Evolutionary conservation across 192 early-diverging fungal species (phyloP).

Genomic region (Pecoramyces ruminantium): DNA sequence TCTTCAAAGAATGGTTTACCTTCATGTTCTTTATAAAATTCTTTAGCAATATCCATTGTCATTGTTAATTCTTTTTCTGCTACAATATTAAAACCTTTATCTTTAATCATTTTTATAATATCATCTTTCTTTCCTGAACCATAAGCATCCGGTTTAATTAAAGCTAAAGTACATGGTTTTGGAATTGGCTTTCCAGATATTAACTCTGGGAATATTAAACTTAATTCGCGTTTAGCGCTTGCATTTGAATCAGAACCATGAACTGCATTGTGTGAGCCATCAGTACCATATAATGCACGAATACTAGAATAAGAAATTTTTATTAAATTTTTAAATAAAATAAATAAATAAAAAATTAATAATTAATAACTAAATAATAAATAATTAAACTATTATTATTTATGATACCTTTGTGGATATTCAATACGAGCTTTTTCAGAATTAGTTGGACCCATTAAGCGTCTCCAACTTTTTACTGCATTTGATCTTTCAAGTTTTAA

Average conservation of each 20-base stretch:
- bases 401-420: background rate
- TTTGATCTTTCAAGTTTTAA: background rate
- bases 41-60: background rate
- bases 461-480: background rate
- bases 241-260: background rate
- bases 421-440: background rate
- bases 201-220: background rate
- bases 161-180: background rate
- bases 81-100: background rate
- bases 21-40: background rate
- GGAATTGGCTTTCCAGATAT: too few relatives aligned
- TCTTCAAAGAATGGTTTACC: background rate
- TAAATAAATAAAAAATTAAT: background rate
- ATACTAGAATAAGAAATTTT: background rate
- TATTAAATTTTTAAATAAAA: background rate
- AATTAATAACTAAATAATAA: background rate
- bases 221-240: background rate
- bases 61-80: background rate
- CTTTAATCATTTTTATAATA: background rate
- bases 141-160: constrained; percentile 6
- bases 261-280: constrained; percentile 1
- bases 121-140: background rate
- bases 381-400: background rate
- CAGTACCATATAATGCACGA: background rate
- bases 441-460: background rate